These are phyloP conservation scores for Rhipidocladum racemiflorum DNA, from an alignment of 176 grass and related monocot species.

Conservation along the genomic window DNA sequence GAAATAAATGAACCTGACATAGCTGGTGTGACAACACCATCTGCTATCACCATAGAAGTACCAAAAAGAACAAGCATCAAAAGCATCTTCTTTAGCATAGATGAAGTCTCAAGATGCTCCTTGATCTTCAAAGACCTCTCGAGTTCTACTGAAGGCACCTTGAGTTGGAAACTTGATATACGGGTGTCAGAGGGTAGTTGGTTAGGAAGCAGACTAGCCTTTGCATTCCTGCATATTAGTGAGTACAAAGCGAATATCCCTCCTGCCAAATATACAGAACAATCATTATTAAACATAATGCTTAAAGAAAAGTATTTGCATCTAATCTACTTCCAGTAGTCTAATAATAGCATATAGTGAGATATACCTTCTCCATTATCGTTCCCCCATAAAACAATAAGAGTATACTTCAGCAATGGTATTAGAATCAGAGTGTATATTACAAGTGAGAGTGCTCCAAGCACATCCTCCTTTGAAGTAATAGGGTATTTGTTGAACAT, in stretches of 20 bases:
- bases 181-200: conserved; percentile 87
- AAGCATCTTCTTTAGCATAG: conserved; percentile 82
- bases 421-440: conserved; percentile 95
- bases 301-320: conserved; percentile 16
- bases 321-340: conserved; percentile 15
- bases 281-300: conserved; percentile 17
- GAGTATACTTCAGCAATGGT: conserved; percentile 86
- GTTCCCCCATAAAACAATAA: conserved; percentile 90
- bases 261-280: conserved; percentile 61
- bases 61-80: conserved; percentile 94
- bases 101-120: conserved; percentile 80
- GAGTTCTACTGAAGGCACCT: conserved; percentile 90
- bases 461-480: conserved; percentile 81
- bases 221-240: conserved; percentile 93
- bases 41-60: conserved; percentile 91
- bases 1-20: conserved; percentile 81
- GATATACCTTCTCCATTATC: conserved; percentile 95
- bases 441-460: conserved; percentile 96
- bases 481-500: conserved; percentile 97
- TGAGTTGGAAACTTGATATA: conserved; percentile 90
- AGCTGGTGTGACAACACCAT: conserved; percentile 85
- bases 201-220: conserved; percentile 85
- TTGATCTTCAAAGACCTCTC: conserved; percentile 97
- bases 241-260: conserved; percentile 99
- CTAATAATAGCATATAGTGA: conserved; percentile 11